Conservation (phyloP, 345 rosid species). For the Eucalyptus lansdowneana region DNA sequence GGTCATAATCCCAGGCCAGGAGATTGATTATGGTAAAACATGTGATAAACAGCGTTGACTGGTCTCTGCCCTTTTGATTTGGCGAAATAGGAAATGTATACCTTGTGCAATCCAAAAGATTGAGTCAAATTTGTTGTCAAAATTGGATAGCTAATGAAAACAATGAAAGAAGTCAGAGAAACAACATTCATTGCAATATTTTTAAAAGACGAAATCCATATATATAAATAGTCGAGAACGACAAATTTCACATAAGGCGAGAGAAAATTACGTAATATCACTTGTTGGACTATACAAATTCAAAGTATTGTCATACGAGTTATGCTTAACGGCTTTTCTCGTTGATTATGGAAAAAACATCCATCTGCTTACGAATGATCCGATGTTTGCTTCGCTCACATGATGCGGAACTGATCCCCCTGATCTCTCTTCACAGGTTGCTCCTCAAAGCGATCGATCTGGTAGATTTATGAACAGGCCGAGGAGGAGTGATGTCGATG, state of each 20-base stretch:
- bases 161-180: background rate
- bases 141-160: background rate
- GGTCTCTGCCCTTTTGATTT: background rate
- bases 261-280: rapidly evolving
- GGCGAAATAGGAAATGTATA: background rate
- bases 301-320: background rate
- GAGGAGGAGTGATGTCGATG: background rate
- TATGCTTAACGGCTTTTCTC: background rate
- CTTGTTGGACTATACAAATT: rapidly evolving
- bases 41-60: background rate
- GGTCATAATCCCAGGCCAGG: background rate
- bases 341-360: background rate
- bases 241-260: rapidly evolving
- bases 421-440: background rate
- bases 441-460: background rate
- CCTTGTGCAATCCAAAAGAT: background rate
- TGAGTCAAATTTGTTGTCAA: background rate
- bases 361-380: background rate
- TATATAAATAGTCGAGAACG: rapidly evolving
- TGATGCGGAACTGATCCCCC: background rate
- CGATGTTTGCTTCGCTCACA: background rate
- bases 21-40: background rate
- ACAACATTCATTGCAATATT: background rate
- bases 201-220: background rate
- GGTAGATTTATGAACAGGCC: background rate